phyloP scores from a whole-genome alignment of 179 eudicot species.

The Sideroxylon spinosum region DNA sequence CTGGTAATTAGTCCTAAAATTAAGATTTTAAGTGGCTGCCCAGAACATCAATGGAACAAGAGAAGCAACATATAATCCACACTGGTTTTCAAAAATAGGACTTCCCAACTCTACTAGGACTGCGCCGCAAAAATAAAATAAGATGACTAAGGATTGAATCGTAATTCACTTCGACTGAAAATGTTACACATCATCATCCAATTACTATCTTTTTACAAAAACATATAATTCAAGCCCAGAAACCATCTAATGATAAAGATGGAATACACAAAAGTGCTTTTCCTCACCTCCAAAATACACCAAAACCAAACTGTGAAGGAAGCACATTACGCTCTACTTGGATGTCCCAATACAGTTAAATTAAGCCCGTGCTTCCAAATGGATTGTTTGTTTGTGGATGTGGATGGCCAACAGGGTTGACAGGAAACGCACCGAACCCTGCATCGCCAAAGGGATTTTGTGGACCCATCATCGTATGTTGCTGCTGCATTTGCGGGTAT shows the following conservation, averaged over 20 bases:
- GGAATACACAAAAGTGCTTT: constrained; percentile 19
- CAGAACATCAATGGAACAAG: no score
- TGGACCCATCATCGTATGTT: constrained; percentile 37
- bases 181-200: background rate
- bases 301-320: constrained; percentile 22
- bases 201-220: constrained; percentile 1
- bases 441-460: constrained; percentile 74
- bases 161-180: background rate
- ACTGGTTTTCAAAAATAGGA: no score
- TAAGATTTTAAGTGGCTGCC: no score
- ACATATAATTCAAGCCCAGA: constrained; percentile 11
- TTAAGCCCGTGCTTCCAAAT: constrained; percentile 69
- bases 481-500: constrained; percentile 41
- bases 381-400: constrained; percentile 61
- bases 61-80: no score
- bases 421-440: constrained; percentile 66
- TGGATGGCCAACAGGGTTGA: constrained; percentile 30
- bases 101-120: no score
- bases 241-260: constrained; percentile 12
- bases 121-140: no score
- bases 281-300: constrained; percentile 21
- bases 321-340: constrained; percentile 13
- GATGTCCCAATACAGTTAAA: constrained; percentile 25
- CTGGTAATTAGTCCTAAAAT: no score
- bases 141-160: no score